Base-by-base conservation (phyloP, 192 early-diverging fungal genomes). In the Coemansia sp. region DNA sequence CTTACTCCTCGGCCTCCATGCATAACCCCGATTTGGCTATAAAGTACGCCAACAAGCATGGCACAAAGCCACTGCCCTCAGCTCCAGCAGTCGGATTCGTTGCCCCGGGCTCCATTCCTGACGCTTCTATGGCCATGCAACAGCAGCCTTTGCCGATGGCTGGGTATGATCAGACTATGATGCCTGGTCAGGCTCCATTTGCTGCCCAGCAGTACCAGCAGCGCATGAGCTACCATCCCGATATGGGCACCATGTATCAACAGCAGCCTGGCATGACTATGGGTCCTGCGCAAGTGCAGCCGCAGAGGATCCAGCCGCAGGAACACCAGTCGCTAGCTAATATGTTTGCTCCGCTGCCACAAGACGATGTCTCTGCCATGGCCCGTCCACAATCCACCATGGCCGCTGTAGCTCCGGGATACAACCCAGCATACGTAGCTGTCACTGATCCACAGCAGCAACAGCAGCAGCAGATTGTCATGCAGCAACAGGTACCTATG, bases 1-100 rank as follows among this genome's bases (percentile, higher is more conserved):
- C 72, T 3, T 69, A 75, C 36, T 75, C 72, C 11, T 75, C 72
- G 8, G 72, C 72, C 4, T 67, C 72, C 2, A 60, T 68, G 72
- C 60, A 75, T 28, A 55, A 52, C 22, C 53, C 72, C 8, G 72
- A 64, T 9, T 42, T 75, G 42, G 72, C 66, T 15, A 65, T 57
- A 41, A 62, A 68, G 37, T 75, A 75, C 26, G 72, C 72, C 7
- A 67, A 67, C 24, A 69, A 63, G 41, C 72, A 75, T 29, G 72
- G 72, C 19, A 75, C 36, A 5, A 75, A 75, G 30, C 72, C 72
- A 4, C 53, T 75, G 29, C 72, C 72, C 1, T 29, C 50, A 3
- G 64, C 71, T 14, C 71, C 71, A 10, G 36, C 30, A 19, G 29
- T 22, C 13, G 22, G 14, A 26, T 15, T 30, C 5, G 5, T 42